Base-by-base conservation (phyloP, 805 yeast species). In the Blastobotrys muscicola region DNA sequence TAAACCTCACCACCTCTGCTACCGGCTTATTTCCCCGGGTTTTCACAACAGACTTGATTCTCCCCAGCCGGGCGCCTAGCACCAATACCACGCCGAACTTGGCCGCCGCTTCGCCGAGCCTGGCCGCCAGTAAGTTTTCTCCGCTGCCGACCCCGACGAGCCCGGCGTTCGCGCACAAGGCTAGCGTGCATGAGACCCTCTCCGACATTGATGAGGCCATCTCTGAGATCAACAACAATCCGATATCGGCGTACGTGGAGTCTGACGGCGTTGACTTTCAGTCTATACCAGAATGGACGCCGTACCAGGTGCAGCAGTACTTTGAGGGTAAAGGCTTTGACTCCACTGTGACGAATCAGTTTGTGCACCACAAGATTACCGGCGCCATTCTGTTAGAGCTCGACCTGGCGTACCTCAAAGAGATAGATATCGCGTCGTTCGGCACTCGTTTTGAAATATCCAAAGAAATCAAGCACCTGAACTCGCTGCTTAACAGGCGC, bases 381-480 rank as follows among this genome's bases (percentile, higher is more conserved):
- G 98, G 98, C 26, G 67, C 77, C 4, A 90, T 92, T 43, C 64
- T 92, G 37, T 69, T 92, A 42, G 94, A 89, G 62, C 70, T 92
- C 49, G 97, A 90, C 56, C 70, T 90, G 48, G 74, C 85, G 1
- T 84, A 84, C 55, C 71, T 92, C 55, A 92, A 90, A 60, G 99
- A 92, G 62, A 68, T 92, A 45, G 98, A 89, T 45, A 90, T 92
- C 42, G 72, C 77, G 39, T 84, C 95, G 3, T 92, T 92, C 66
- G 99, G 99, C 23, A 89, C 96, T 0, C 74, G 99, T 50, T 92
- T 87, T 63, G 96, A 89, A 60, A 76, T 92, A 38, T 80, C 78
- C 62, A 87, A 86, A 58, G 95, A 85, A 59, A 90, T 92, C 54
- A 94, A 85, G 59, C 74, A 78, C 32, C 55, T 59, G 10, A 70